phyloP scores from a whole-genome alignment of 1,284 basidiomycete species.

The Sanguinoderma infundibulare region DNA sequence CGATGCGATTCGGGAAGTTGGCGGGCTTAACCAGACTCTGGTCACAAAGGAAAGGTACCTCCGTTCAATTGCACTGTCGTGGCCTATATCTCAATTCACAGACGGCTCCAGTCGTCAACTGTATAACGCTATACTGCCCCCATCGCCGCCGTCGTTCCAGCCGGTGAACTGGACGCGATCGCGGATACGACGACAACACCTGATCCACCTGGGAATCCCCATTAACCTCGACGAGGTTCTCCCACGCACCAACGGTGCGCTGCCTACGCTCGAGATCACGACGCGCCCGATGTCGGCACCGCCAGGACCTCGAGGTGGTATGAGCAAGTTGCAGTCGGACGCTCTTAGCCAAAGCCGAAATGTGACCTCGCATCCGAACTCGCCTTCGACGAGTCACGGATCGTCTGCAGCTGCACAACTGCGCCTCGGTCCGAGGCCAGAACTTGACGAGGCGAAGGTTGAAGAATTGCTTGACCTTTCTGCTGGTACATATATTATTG shows the following conservation, averaged over 20 bases:
- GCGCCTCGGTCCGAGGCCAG: conserved; percentile 73
- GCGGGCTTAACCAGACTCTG: conserved; percentile 80
- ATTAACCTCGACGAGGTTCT: conserved; percentile 93
- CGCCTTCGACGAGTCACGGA: conserved; percentile 49
- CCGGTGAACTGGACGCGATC: conserved; percentile 93
- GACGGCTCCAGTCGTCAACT: conserved; percentile 66
- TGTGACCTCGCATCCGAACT: conserved; percentile 51
- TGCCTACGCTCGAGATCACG: conserved; percentile 81
- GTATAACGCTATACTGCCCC: conserved; percentile 70
- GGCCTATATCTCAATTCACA: conserved; percentile 32
- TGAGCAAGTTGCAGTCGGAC: conserved; percentile 40
- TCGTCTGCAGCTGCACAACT: conserved; percentile 51
- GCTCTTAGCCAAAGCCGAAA: conserved; percentile 43
- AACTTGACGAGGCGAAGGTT: conserved; percentile 68
- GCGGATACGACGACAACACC: conserved; percentile 84
- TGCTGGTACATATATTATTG: conserved; percentile 52
- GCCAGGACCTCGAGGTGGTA: conserved; percentile 54
- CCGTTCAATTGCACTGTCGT: conserved; percentile 15
- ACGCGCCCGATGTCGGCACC: conserved; percentile 84
- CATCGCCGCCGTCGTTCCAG: conserved; percentile 64
- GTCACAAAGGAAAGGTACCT: conserved; percentile 74
- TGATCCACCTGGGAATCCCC: conserved; percentile 89
- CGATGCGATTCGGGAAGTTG: conserved; percentile 78
- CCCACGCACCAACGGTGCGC: conserved; percentile 70
- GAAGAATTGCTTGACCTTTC: conserved; percentile 70